Percentiles rank a stretch among this genome's conserved stretches.
phyloP scores from a whole-genome alignment of 2,329 filamentous ascomycete genomes.

The Aphanoascus verrucosus region DNA sequence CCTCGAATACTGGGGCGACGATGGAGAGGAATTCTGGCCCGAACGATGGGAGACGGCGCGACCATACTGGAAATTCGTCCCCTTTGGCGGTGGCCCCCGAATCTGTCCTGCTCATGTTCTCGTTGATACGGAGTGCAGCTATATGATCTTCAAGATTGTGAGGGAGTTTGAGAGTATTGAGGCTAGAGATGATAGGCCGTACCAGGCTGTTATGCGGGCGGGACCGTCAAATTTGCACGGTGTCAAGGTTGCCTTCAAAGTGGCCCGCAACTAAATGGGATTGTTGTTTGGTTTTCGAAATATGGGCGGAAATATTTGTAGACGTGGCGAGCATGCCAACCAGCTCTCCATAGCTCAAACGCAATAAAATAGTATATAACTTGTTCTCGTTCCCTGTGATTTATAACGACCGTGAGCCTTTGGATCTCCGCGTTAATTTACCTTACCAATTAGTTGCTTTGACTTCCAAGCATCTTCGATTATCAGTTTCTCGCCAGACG shows the following conservation, averaged over 20 bases:
- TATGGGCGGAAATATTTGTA: too few species aligned
- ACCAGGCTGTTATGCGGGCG: background rate
- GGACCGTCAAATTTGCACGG: background rate
- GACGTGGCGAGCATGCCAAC: too few species aligned
- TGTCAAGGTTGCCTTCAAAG: background rate
- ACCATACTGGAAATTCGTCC: constrained; percentile 2
- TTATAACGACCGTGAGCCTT: too few species aligned
- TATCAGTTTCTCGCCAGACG: too few species aligned
- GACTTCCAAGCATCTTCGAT: too few species aligned
- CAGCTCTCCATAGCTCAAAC: too few species aligned
- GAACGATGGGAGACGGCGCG: constrained; percentile 16
- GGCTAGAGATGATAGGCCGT: background rate
- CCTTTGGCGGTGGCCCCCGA: constrained; percentile 9
- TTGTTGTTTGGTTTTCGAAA: too few species aligned
- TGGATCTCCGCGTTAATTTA: too few species aligned
- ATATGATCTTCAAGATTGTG: background rate
- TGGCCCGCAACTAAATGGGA: too few species aligned
- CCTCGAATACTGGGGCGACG: constrained; percentile 29
- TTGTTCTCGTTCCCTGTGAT: too few species aligned
- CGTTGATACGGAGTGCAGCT: constrained; percentile 3
- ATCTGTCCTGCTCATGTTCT: constrained; percentile 7
- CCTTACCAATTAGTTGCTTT: too few species aligned
- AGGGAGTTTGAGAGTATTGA: constrained; percentile 1
- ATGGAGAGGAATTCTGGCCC: constrained; percentile 21
- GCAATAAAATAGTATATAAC: too few species aligned